Evolutionary conservation across 1,284 basidiomycete genomes (phyloP).

Genomic region (Cutaneotrichosporon cutaneum): DNA sequence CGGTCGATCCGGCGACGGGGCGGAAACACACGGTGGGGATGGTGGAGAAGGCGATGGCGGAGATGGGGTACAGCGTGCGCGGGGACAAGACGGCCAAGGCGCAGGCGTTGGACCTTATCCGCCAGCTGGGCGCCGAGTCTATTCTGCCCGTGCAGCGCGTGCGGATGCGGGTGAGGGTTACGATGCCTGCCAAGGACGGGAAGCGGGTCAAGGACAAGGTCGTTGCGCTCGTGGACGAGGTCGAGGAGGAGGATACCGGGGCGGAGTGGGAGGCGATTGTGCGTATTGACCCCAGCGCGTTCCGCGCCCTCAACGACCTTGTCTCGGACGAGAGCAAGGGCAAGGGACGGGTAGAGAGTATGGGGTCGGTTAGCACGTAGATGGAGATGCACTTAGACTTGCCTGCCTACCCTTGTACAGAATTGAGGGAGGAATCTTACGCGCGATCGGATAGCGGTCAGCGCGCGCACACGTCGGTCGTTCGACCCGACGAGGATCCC

Average conservation of each 20-base stretch:
- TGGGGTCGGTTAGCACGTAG: constrained; percentile 32
- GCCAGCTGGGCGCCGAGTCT: constrained; percentile 64
- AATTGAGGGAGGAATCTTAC: not conserved
- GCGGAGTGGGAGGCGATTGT: constrained; percentile 80
- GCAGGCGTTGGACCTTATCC: constrained; percentile 91
- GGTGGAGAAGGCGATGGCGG: constrained; percentile 97
- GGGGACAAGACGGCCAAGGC: constrained; percentile 87
- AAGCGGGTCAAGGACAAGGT: constrained; percentile 72
- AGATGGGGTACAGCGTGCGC: constrained; percentile 88
- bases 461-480: not conserved
- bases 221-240: constrained; percentile 69
- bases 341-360: constrained; percentile 80
- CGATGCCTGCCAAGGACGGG: constrained; percentile 71
- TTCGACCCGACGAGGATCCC: not conserved
- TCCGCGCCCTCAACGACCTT: constrained; percentile 84
- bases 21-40: constrained; percentile 90
- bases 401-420: not conserved
- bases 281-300: constrained; percentile 88
- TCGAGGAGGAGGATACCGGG: constrained; percentile 80
- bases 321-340: constrained; percentile 78
- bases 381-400: not conserved
- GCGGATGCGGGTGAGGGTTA: constrained; percentile 84
- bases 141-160: constrained; percentile 88
- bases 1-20: constrained; percentile 86
- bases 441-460: not conserved